Conservation (phyloP, 1,284 basidiomycete genomes). For the Sporisorium iseilematis-ciliati region DNA sequence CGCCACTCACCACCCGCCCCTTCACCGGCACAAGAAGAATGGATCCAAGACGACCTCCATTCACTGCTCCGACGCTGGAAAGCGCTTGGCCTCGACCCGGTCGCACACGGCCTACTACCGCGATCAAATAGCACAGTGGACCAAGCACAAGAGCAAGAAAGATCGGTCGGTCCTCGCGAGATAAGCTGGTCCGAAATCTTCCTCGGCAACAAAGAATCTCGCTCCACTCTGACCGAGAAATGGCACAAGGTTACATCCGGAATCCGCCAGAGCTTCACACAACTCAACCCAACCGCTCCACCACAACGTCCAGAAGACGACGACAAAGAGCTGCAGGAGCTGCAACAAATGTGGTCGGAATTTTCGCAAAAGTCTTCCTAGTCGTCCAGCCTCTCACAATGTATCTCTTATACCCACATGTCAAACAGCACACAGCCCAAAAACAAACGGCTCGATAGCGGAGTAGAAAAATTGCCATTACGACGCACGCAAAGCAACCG, state of each 20-base stretch:
- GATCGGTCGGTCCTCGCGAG: slow-evolving; percentile 13
- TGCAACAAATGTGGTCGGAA: slow-evolving; percentile 26
- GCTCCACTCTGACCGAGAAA: slow-evolving; percentile 17
- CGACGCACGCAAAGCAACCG: slow-evolving; percentile 64
- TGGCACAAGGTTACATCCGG: slow-evolving; percentile 34
- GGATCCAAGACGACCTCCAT: slow-evolving; percentile 14
- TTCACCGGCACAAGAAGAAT: slow-evolving; percentile 5
- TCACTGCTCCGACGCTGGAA: slow-evolving; percentile 18
- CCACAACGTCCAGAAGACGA: slow-evolving; percentile 1
- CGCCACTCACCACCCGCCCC: background rate
- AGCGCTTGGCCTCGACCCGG: slow-evolving; percentile 17
- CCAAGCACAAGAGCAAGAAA: background rate
- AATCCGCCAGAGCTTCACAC: slow-evolving; percentile 22
- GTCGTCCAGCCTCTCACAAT: background rate
- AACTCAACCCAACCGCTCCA: slow-evolving; percentile 3
- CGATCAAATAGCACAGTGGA: background rate
- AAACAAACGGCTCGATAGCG: background rate
- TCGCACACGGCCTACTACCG: background rate
- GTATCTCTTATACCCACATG: slow-evolving; percentile 11
- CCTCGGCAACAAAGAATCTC: slow-evolving; percentile 23
- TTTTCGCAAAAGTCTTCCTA: slow-evolving; percentile 11
- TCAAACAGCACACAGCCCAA: background rate
- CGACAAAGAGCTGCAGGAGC: slow-evolving; percentile 24
- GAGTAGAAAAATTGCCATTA: slow-evolving; percentile 1
- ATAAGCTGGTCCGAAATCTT: slow-evolving; percentile 48